Percentiles rank a stretch among this genome's conserved stretches.
Evolutionary conservation across 768 basidiomycete species (phyloP).

Genomic region (Strobilomyces dryophilus): DNA sequence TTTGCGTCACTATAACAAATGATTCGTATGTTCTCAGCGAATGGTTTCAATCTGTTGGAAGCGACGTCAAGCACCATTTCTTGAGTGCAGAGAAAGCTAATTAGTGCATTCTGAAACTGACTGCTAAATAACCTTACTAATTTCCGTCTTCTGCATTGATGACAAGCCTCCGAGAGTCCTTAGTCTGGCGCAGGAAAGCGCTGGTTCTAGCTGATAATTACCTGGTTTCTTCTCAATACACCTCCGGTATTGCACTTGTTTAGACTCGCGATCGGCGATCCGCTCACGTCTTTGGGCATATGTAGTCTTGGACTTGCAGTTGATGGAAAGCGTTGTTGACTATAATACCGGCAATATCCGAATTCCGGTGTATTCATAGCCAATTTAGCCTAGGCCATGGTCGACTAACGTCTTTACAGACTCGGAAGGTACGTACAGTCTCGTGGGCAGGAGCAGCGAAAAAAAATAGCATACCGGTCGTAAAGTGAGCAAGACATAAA

Average conservation of each 20-base stretch:
- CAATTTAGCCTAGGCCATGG: too few relatives aligned
- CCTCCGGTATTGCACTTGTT: neutral
- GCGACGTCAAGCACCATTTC: neutral
- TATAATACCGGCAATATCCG: neutral
- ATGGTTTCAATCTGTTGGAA: neutral
- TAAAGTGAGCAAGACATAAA: conserved; percentile 70
- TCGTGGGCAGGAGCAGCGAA: conserved; percentile 22
- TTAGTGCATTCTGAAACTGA: neutral
- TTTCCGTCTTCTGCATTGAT: neutral
- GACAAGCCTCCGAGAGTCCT: neutral
- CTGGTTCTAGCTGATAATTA: neutral
- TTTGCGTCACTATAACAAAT: neutral
- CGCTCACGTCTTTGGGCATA: neutral
- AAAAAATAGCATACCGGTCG: conserved; percentile 51
- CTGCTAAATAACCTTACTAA: neutral
- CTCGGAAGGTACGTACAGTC: conserved; percentile 36
- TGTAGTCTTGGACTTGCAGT: neutral
- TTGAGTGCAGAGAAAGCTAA: neutral
- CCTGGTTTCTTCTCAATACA: neutral
- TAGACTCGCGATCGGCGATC: neutral
- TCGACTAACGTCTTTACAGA: neutral
- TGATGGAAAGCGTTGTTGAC: neutral
- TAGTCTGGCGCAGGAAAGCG: neutral
- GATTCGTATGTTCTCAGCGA: neutral
- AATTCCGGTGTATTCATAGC: neutral